phyloP scores from a whole-genome alignment of 495 filamentous ascomycete species.

The Hypoxylon crocopeplum region DNA sequence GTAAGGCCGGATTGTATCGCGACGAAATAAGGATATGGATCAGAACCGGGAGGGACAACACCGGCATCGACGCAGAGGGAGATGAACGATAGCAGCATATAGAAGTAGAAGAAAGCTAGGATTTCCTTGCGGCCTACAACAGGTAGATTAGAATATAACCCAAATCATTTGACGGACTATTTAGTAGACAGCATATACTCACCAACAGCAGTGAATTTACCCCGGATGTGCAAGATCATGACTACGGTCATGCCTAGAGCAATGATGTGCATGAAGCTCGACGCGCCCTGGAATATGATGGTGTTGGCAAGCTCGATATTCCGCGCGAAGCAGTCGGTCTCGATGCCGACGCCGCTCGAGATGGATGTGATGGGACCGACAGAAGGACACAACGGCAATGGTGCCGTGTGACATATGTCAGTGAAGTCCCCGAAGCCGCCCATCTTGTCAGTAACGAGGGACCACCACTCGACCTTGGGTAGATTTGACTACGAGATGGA shows the following conservation, averaged over 20 bases:
- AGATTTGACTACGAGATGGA: background rate
- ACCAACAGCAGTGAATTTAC: conserved; percentile 99
- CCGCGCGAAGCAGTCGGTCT: conserved; percentile 90
- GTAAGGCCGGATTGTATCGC: conserved; percentile 87
- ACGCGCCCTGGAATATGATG: conserved; percentile 94
- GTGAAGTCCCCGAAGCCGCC: conserved; percentile 85
- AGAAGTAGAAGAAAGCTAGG: conserved; percentile 96
- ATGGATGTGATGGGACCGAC: conserved; percentile 71
- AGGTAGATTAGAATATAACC: conserved; percentile 21
- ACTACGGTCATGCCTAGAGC: conserved; percentile 91
- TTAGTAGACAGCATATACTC: conserved; percentile 47
- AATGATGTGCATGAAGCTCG: conserved; percentile 90
- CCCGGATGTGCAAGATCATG: conserved; percentile 95
- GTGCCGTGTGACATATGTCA: conserved; percentile 81
- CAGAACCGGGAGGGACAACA: conserved; percentile 82
- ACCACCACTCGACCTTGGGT: background rate
- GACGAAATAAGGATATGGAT: conserved; percentile 87
- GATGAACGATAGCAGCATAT: conserved; percentile 84
- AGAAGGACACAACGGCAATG: conserved; percentile 86
- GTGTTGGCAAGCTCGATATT: conserved; percentile 97
- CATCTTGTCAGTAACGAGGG: conserved; percentile 58
- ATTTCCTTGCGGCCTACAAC: conserved; percentile 93
- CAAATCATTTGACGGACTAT: background rate
- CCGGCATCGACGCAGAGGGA: conserved; percentile 94
- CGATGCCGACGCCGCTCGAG: conserved; percentile 75